A percentile compares a stretch with the other conserved stretches of the same genome.
Evolutionary conservation across 2,329 filamentous ascomycete genomes (phyloP).

Genomic region (Ophiosphaerella herpotricha): DNA sequence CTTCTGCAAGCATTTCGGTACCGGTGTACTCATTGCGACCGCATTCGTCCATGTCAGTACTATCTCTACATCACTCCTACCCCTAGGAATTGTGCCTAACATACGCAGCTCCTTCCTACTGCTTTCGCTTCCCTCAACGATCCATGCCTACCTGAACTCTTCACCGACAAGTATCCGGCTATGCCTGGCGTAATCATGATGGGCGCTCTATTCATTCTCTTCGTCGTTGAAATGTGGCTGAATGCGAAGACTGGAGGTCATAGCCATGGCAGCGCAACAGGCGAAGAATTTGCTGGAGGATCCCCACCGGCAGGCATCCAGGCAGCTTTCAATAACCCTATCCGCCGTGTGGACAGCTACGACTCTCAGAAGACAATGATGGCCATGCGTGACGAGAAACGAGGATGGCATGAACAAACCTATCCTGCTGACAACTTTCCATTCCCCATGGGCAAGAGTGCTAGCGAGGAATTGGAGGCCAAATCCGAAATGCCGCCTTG

Average conservation of each 20-base stretch:
- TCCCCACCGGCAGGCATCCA: slow-evolving; percentile 27
- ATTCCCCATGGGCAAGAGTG: slow-evolving; percentile 33
- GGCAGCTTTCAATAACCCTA: slow-evolving; percentile 37
- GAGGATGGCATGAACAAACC: slow-evolving; percentile 38
- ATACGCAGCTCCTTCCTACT: slow-evolving; percentile 58
- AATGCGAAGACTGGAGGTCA: slow-evolving; percentile 64
- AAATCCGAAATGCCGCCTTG: slow-evolving; percentile 61
- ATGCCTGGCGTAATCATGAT: slow-evolving; percentile 70
- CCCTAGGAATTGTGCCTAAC: slow-evolving; percentile 7
- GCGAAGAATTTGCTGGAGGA: slow-evolving; percentile 41
- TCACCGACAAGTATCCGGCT: slow-evolving; percentile 63
- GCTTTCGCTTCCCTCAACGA: slow-evolving; percentile 57
- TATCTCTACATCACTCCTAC: background rate
- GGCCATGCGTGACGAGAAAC: slow-evolving; percentile 39
- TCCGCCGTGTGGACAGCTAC: slow-evolving; percentile 39
- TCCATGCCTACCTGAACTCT: slow-evolving; percentile 62
- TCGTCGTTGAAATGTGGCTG: slow-evolving; percentile 66
- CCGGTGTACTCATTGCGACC: slow-evolving; percentile 82
- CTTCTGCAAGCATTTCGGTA: slow-evolving; percentile 67
- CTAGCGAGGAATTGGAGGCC: slow-evolving; percentile 32
- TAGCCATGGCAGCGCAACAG: slow-evolving; percentile 62
- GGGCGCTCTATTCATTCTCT: slow-evolving; percentile 64
- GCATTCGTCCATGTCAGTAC: slow-evolving; percentile 71
- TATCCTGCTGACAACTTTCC: slow-evolving; percentile 38
- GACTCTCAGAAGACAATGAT: slow-evolving; percentile 43